Conservation (phyloP, 495 filamentous ascomycete species). For the Aspergillus olivimuriae region DNA sequence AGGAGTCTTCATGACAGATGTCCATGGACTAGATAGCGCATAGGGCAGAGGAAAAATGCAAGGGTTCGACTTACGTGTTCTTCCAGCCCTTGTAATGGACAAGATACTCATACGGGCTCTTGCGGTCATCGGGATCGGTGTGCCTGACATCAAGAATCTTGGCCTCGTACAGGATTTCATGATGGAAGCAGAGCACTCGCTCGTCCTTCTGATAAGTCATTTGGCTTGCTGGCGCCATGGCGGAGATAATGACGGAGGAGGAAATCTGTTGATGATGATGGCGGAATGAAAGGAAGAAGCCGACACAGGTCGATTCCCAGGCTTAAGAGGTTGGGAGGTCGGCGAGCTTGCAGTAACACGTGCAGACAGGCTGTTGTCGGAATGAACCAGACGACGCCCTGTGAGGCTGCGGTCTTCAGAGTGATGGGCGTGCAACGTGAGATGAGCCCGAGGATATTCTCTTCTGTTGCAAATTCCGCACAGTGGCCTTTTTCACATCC, state of each 20-base stretch:
- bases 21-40: too few species aligned
- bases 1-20: too few species aligned
- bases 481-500: too few species aligned
- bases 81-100: slow-evolving; percentile 99
- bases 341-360: too few species aligned
- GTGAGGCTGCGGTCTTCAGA: too few species aligned
- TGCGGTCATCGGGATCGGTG: slow-evolving; percentile 60
- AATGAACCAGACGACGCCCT: too few species aligned
- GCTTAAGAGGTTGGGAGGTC: too few species aligned
- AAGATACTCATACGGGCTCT: slow-evolving; percentile 72
- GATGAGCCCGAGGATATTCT: too few species aligned
- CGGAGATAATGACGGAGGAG: slow-evolving; percentile 3
- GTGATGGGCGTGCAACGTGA: too few species aligned
- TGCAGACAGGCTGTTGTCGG: too few species aligned
- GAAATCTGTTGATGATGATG: background rate
- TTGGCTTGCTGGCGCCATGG: slow-evolving; percentile 55
- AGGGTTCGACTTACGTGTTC: slow-evolving; percentile 62
- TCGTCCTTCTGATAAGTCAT: slow-evolving; percentile 80
- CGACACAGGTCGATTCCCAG: background rate
- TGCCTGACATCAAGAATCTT: slow-evolving; percentile 77
- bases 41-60: background rate
- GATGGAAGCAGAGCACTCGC: slow-evolving; percentile 92
- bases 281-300: background rate
- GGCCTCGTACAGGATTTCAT: slow-evolving; percentile 93
- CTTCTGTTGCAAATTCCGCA: too few species aligned